Evolutionary conservation across 768 basidiomycete species (phyloP).

Genomic region (Pulveroboletus frians): DNA sequence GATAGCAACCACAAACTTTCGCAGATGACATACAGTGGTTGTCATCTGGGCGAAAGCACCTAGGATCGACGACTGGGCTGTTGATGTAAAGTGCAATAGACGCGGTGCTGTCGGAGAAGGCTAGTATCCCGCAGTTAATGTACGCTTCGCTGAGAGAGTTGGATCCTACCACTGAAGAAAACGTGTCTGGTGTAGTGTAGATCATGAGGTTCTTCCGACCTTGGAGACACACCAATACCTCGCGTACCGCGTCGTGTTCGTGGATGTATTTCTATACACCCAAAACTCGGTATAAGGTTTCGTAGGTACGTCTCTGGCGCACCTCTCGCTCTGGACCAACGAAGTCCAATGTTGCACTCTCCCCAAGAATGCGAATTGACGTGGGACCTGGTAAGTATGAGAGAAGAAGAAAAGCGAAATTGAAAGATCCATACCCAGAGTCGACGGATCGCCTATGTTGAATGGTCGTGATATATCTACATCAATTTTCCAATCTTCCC

Average conservation of each 20-base stretch:
- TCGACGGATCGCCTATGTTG: conserved; percentile 65
- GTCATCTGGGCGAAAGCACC: conserved; percentile 53
- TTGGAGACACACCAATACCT: conserved; percentile 71
- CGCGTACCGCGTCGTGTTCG: conserved; percentile 73
- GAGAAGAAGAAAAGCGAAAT: background rate
- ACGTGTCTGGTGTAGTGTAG: conserved; percentile 28
- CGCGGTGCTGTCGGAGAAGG: conserved; percentile 49
- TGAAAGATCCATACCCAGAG: conserved; percentile 46
- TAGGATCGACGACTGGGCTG: conserved; percentile 62
- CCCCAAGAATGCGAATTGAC: conserved; percentile 34
- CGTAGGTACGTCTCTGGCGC: background rate
- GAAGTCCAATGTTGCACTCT: conserved; percentile 35
- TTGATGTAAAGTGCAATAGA: conserved; percentile 61
- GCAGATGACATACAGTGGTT: conserved; percentile 56
- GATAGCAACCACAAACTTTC: conserved; percentile 52
- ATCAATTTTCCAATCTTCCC: conserved; percentile 55
- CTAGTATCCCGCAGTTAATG: conserved; percentile 27
- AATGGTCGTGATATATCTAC: conserved; percentile 42
- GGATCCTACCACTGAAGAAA: conserved; percentile 31
- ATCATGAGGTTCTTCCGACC: conserved; percentile 62
- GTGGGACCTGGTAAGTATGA: conserved; percentile 40
- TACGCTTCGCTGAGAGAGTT: background rate
- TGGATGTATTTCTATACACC: conserved; percentile 55
- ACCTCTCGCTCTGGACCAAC: conserved; percentile 44
- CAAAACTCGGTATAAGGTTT: background rate